phyloP scores from a whole-genome alignment of 768 basidiomycete genomes.

The Rhodotorula sphaerocarpa region DNA sequence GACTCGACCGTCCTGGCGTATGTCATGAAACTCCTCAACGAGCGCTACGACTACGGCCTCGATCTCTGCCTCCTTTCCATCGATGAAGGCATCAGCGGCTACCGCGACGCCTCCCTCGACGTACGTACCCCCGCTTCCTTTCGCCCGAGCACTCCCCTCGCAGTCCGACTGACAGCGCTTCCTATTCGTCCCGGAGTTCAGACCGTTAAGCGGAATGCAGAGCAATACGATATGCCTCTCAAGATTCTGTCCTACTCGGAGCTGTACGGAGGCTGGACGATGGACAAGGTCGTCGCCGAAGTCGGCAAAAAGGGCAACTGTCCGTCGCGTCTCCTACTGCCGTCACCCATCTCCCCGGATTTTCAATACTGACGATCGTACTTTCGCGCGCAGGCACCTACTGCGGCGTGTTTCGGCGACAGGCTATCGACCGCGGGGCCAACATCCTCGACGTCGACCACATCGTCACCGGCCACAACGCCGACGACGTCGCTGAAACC shows the following conservation, averaged over 20 bases:
- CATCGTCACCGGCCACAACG: conserved; percentile 98
- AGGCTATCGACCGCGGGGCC: conserved; percentile 92
- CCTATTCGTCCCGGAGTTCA: conserved; percentile 42
- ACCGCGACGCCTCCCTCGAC: conserved; percentile 87
- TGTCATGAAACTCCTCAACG: conserved; percentile 91
- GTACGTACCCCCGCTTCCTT: conserved; percentile 45
- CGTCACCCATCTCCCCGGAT: no score
- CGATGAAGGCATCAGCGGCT: conserved; percentile 97
- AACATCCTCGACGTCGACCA: conserved; percentile 82
- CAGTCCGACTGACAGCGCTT: background rate
- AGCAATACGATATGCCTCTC: conserved; percentile 87
- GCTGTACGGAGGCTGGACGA: conserved; percentile 90
- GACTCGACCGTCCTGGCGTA: conserved; percentile 97
- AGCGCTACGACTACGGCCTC: conserved; percentile 84
- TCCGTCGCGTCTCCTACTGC: conserved; percentile 34
- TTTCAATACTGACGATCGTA: background rate
- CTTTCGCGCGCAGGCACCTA: conserved; percentile 61
- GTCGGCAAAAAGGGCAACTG: conserved; percentile 97
- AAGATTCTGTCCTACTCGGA: conserved; percentile 95
- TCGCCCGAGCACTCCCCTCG: background rate
- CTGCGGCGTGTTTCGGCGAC: conserved; percentile 93
- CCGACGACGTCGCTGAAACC: conserved; percentile 98
- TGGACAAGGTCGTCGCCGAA: conserved; percentile 92
- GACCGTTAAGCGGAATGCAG: conserved; percentile 96
- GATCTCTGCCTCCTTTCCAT: conserved; percentile 88